These are phyloP conservation scores for Crithidia acanthocephali DNA, from an alignment of 208 protist species.

Conservation along the genomic window DNA sequence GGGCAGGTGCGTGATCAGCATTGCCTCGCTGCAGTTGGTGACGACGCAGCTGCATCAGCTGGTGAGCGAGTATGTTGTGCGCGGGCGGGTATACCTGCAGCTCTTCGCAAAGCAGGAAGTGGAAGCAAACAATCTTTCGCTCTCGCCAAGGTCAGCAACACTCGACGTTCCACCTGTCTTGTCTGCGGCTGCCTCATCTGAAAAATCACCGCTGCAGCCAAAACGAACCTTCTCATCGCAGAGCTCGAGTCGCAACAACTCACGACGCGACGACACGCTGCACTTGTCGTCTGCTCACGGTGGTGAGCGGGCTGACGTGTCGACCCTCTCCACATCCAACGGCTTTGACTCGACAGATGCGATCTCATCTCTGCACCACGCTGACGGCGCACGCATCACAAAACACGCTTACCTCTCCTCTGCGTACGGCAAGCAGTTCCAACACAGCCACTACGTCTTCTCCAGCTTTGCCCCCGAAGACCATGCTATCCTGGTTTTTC, in stretches of 20 bases:
- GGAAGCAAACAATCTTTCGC: slow-evolving; percentile 33
- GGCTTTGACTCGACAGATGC: background rate
- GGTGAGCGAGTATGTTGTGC: slow-evolving; percentile 69
- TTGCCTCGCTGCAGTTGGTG: slow-evolving; percentile 45
- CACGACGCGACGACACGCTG: background rate
- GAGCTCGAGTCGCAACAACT: background rate
- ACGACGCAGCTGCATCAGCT: slow-evolving; percentile 58
- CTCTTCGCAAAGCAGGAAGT: slow-evolving; percentile 63
- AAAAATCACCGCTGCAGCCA: background rate
- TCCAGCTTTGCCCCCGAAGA: slow-evolving; percentile 37
- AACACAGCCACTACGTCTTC: slow-evolving; percentile 36
- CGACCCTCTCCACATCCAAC: background rate
- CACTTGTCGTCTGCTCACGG: background rate
- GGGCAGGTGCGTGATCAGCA: slow-evolving; percentile 11
- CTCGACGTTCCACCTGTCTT: background rate
- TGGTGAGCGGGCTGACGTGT: background rate
- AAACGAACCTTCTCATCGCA: background rate
- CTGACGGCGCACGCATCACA: slow-evolving; percentile 7
- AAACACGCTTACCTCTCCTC: slow-evolving; percentile 23
- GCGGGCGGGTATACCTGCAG: slow-evolving; percentile 58
- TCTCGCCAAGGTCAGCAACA: slow-evolving; percentile 11
- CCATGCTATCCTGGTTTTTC: slow-evolving; percentile 37
- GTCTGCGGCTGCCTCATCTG: background rate
- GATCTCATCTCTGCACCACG: background rate
- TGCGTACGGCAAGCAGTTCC: slow-evolving; percentile 30